Evolutionary conservation across 23 red algal species (phyloP), one percentile per base, ranked within the genome.

Genomic region (Gracilariopsis chorda): DNA sequence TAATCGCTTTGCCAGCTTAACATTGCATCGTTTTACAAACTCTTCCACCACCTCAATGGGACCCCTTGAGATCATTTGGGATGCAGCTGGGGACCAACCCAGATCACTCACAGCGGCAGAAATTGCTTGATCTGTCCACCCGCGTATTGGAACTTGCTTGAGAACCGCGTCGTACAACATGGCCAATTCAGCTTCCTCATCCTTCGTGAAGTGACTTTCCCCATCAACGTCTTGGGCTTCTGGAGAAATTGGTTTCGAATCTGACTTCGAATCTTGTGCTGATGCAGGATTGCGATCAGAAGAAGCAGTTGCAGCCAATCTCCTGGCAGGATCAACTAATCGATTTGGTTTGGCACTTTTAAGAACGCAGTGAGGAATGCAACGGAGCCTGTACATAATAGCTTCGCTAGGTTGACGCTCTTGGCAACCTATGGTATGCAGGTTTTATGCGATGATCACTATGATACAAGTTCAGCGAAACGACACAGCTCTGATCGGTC

Each of bases 31-130:
- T 47, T 34, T 48, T 12, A 47, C 65, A 47, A 91, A 63, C 41
- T 73, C 24, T n/a, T 68, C 77, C n/a, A 82, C 88, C 20, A 56
- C 88, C 12, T 80, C 56, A 58, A 75, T 39, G 4, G 77, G 74
- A 67, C 85, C 85, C 29, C 69, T 53, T 37, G 88, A 75, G 55
- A 91, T 47, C 59, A 91, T 58, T 11, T 41, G 56, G 7, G 57
- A 24, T 16, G 88, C 21, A 9, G 88, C 88, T 33, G 88, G 88
- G 44, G 88, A 91, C 88, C 74, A 91, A 2, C 73, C 73, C 16
- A 91, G 72, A 60, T 63, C 73, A 10, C 14, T 32, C 37, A 91
- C 59, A 5, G 88, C 88, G 29, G 75, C 59, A 35, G 37, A 11
- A 24, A 91, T 91, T 21, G 88, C 75, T 9, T 30, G 40, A 52